Base-by-base conservation (phyloP, 176 grass and related monocot genomes). In the Saccharum officinarum region DNA sequence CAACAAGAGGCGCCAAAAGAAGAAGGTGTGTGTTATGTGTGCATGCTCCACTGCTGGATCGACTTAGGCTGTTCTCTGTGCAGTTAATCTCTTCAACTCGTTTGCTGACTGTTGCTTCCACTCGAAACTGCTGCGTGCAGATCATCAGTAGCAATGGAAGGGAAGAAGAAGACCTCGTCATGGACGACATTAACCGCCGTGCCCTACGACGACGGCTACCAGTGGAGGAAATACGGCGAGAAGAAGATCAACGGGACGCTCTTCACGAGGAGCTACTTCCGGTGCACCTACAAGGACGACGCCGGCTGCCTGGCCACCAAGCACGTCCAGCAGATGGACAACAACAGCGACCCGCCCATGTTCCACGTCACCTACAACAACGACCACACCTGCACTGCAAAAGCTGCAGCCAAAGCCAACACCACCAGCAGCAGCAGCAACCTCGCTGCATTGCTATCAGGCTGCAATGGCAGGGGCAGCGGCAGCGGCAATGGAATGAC, bases 161-260 rank as follows among this genome's bases (percentile, higher is more conserved):
- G 31, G 14, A 16, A 7, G 4, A 31, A 66, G 10, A 31, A 66
- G 23, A 12, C 61, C 9, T 13, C 60, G 2, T 37, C 36, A 1
- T 67, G 65, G 65, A 0, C 7, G 7, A 36, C 7, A 1, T 3
- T 18, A 1, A 67, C 31, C 65, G 16, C 65, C 6, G 31, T 36
- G 65, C 65, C 30, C 7, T 67, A 67, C 65, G 65, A 73, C 11
- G 41, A 72, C 20, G 22, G 70, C 10, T 73, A 73, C 39, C n/a
- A 15, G 22, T 97, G 95, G 95, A 92, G 90, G 79, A 97, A 97
- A 71, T 97, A 97, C 80, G 95, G 95, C 74, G 87, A 94, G 77
- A 97, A 97, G 86, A 94, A 88, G 85, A 91, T 91, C 12, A 87
- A 91, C 80, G 70, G 70, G 6, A 4, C 70, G 12, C 0, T 3